These are phyloP conservation scores for Sisymbrium irio DNA, from an alignment of 345 rosid genomes.

Conservation along the genomic window DNA sequence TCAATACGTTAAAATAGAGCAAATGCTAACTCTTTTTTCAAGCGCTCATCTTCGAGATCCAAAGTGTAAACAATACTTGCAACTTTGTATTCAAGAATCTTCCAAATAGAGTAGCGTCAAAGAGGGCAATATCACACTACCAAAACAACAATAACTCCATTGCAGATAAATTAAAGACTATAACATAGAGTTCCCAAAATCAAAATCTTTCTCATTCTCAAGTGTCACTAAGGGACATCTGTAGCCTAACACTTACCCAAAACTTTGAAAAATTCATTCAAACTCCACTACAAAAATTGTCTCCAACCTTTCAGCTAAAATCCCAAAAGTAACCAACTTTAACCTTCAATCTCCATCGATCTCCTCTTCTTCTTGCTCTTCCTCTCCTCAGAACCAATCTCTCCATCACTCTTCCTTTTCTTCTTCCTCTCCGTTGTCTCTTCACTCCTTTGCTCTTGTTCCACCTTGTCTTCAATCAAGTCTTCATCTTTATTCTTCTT, in stretches of 20 bases:
- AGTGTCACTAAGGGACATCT: constrained; percentile 8
- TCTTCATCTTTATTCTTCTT: constrained; percentile 20
- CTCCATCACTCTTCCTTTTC: constrained; percentile 6
- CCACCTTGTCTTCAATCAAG: constrained; percentile 8
- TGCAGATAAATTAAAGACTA: background rate
- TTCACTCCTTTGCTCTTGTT: constrained; percentile 9
- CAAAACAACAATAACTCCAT: constrained; percentile 19
- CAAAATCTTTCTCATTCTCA: constrained; percentile 7
- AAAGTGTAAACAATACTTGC: constrained; percentile 6
- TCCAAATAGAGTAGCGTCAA: background rate
- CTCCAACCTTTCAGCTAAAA: constrained; percentile 16
- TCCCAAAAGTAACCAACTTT: constrained; percentile 9
- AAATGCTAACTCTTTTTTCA: constrained; percentile 1
- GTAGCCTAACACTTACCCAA: constrained; percentile 3
- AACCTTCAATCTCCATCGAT: constrained; percentile 23
- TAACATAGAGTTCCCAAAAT: constrained; percentile 29
- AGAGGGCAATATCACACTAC: background rate
- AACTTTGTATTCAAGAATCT: background rate
- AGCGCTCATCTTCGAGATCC: constrained; percentile 4
- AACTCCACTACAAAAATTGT: background rate
- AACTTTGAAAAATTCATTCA: background rate
- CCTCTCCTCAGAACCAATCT: constrained; percentile 28
- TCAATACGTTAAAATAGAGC: background rate
- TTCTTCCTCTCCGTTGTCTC: constrained; percentile 10
- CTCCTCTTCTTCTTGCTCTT: constrained; percentile 46